Evolutionary conservation across 768 basidiomycete species (phyloP), one percentile per base, ranked within the genome.

Genomic region (Gloeostereum incarnatum): DNA sequence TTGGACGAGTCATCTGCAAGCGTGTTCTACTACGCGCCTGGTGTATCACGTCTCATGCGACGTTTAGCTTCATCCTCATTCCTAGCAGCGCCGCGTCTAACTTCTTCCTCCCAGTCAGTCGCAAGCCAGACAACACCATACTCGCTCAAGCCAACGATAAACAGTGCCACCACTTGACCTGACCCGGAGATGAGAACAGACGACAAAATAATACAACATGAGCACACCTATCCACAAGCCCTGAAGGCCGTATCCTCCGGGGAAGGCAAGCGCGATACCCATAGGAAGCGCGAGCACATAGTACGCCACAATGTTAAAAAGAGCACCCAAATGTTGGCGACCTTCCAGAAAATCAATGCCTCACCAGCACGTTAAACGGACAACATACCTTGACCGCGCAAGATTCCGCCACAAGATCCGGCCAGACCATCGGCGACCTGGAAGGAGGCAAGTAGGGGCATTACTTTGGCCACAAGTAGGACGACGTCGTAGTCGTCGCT

Each of bases 141-240:
- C 56, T 84, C 82, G 16, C 75, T 68, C 10, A 80, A 45, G 1
- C 79, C 82, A n/a, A 86, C 80, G 2, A 74, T 64, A 49, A 82
- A 81, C 4, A 88, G 59, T 0, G 76, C 84, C 17, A 84, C 61
- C 21, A 83, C 81, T 54, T 86, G 84, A 17, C 82, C 83, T 78
- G 44, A 59, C 41, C 53, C 48, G 62, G 16, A 62, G 46, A 6
- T 62, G 61, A 7, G 55, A 47, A 10, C 45, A 36, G 1, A 57
- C 48, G 18, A 49, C 34, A 58, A 61, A 57, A 19, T 55, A 45
- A 41, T 3, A 70, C 41, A 60, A 62, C 3, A 56, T 35, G 1
- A 69, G 71, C 34, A 80, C 51, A 53, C 88, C 90, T 35, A 84
- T 71, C 90, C 90, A 93, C 8, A 93, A 65, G 10, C 90, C 90